These are phyloP conservation scores for Fusarium sp. DNA, from an alignment of 2,329 filamentous ascomycete genomes.

Conservation along the genomic window DNA sequence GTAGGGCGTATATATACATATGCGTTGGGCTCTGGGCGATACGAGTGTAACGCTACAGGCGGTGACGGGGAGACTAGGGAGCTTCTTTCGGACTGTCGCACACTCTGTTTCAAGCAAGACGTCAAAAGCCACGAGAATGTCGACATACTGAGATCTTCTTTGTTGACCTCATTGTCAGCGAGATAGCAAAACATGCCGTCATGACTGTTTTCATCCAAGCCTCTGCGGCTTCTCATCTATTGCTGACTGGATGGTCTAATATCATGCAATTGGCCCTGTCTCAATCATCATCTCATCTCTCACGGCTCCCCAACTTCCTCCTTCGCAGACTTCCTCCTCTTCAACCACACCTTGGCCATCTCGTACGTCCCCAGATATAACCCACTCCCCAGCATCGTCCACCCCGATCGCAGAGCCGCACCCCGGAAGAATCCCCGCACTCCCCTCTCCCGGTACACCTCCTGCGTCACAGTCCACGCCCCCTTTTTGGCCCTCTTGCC, in stretches of 20 bases:
- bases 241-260: background rate
- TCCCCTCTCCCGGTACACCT: conserved; percentile 76
- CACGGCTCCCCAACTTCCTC: conserved; percentile 52
- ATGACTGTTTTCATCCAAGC: background rate
- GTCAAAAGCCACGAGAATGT: conserved; percentile 45
- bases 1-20: background rate
- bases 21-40: background rate
- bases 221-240: conserved; percentile 1
- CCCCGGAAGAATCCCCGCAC: conserved; percentile 82
- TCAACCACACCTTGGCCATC: conserved; percentile 75
- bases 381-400: conserved; percentile 86
- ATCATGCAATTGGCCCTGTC: background rate
- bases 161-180: conserved; percentile 21
- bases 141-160: conserved; percentile 36
- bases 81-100: conserved; percentile 10
- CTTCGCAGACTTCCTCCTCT: conserved; percentile 53
- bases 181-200: conserved; percentile 12
- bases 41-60: background rate
- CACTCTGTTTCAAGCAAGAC: conserved; percentile 20
- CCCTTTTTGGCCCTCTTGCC: conserved; percentile 52
- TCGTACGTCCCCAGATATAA: conserved; percentile 91
- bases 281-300: conserved; percentile 13
- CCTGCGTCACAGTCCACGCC: conserved; percentile 69
- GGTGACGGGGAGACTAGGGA: background rate
- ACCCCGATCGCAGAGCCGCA: conserved; percentile 76